Conservation (phyloP, 2,329 filamentous ascomycete genomes). For the Clarireedia homoeocarpa region DNA sequence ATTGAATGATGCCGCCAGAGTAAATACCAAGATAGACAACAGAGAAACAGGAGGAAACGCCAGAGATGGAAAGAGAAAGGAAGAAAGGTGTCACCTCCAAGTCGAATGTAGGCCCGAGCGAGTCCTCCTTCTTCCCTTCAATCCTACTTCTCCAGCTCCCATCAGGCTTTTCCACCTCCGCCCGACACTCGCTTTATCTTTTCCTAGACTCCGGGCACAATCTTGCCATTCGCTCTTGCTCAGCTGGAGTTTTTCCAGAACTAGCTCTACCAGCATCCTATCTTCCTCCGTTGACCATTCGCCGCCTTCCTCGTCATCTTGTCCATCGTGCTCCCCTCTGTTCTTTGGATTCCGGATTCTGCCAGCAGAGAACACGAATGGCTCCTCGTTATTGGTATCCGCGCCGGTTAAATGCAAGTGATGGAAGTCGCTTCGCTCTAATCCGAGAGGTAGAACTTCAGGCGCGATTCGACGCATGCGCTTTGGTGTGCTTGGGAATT, state of each 20-base stretch:
- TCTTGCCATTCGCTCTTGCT: constrained; percentile 60
- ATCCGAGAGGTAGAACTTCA: constrained; percentile 50
- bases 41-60: neutral
- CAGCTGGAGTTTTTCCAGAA: constrained; percentile 58
- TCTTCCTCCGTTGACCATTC: constrained; percentile 58
- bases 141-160: constrained; percentile 48
- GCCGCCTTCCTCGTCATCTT: neutral
- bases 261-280: constrained; percentile 56
- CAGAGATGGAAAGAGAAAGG: neutral
- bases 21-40: neutral
- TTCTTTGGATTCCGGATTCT: neutral
- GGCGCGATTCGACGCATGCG: constrained; percentile 49
- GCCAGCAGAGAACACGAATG: neutral
- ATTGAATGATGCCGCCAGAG: neutral
- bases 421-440: constrained; percentile 52
- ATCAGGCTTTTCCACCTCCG: constrained; percentile 58
- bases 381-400: neutral
- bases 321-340: constrained; percentile 18
- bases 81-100: constrained; percentile 37
- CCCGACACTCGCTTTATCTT: constrained; percentile 48
- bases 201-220: constrained; percentile 55
- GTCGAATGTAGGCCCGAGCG: constrained; percentile 45
- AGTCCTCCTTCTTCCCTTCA: constrained; percentile 38
- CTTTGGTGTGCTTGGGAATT: constrained; percentile 44
- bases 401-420: constrained; percentile 33